Conservation (phyloP, 1,284 basidiomycete species). For the Papiliotrema laurentii region DNA sequence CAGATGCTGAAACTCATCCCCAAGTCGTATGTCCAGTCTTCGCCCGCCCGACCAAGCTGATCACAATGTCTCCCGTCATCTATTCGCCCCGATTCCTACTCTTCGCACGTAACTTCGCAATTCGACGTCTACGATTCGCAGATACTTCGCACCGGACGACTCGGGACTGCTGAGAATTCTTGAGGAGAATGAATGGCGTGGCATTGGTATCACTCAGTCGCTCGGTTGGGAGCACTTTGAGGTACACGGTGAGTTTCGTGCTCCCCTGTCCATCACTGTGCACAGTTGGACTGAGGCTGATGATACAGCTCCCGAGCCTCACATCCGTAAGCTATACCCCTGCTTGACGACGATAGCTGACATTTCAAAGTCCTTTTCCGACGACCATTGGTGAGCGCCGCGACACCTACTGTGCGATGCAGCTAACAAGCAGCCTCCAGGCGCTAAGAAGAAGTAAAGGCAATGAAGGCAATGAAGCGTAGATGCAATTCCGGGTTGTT, state of each 20-base stretch:
- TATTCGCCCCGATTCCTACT: no score
- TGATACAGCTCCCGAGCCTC: slow-evolving; percentile 40
- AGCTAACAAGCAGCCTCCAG: slow-evolving; percentile 4
- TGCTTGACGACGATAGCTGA: slow-evolving; percentile 4
- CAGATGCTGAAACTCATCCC: slow-evolving; percentile 80
- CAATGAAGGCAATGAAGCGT: no score
- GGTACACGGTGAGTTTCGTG: slow-evolving; percentile 71
- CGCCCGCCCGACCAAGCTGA: background rate
- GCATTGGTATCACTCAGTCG: slow-evolving; percentile 92
- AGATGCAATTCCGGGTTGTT: no score
- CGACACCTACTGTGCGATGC: background rate
- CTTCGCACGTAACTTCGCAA: no score
- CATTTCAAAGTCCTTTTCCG: slow-evolving; percentile 49
- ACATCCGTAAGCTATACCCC: slow-evolving; percentile 29
- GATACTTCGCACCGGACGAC: slow-evolving; percentile 62
- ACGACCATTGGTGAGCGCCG: slow-evolving; percentile 47
- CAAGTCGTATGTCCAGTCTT: slow-evolving; percentile 61
- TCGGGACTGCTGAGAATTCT: slow-evolving; percentile 76
- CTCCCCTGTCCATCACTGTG: slow-evolving; percentile 49
- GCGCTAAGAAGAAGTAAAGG: slow-evolving; percentile 4
- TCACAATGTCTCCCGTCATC: background rate
- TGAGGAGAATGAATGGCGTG: slow-evolving; percentile 84
- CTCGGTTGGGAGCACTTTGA: slow-evolving; percentile 97
- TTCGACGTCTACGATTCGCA: no score
- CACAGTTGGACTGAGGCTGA: slow-evolving; percentile 17